Evolutionary conservation across 768 basidiomycete genomes (phyloP), one percentile per base, ranked within the genome.

Genomic region (Mrakia frigida): DNA sequence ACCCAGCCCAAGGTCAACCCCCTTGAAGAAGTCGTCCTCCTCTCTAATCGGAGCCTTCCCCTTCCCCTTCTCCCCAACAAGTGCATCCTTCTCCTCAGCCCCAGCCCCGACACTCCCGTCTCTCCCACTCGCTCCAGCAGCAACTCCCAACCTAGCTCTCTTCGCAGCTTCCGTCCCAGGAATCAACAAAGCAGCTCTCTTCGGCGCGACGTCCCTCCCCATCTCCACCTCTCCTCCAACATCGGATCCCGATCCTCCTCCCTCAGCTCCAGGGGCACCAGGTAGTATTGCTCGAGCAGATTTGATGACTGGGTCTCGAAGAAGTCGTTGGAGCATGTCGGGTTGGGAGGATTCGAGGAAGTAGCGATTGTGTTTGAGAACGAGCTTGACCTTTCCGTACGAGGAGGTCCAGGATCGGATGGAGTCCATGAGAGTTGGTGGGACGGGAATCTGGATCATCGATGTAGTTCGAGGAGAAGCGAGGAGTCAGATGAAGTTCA

Each of bases 351-450:
- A 96, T 83, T 99, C 97, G 80, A 99, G 93, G 80, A 88, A 98
- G 84, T 98, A 98, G 80, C 91, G 92, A 87, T 98, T 98, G 83
- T 98, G 92, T 83, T 99, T 98, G 79, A 99, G 86, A 10, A 99
- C 97, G 68, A 99, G 89, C 82, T 98, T 96, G 83, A 98, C 93
- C 85, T 99, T 99, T 72, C 97, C 97, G 80, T 98, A 98, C 72
- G 95, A 97, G 74, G 94, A 84, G 0, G 97, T 99, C 79, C 95
- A 92, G 78, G 93, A 91, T 80, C 92, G 90, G 80, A 99, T 98
- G 81, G 94, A 92, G 16, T 87, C 86, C 68, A 90, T 88, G 79
- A 98, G 93, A 65, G 87, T 88, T 60, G 93, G 90, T 0, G 97
- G 94, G 9, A 99, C 91, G 3, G 95, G 96, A 14, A 97, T 94